Evolutionary conservation across 2,329 filamentous ascomycete genomes (phyloP), one percentile per base, ranked within the genome.

Genomic region (Metarhizium humberi): DNA sequence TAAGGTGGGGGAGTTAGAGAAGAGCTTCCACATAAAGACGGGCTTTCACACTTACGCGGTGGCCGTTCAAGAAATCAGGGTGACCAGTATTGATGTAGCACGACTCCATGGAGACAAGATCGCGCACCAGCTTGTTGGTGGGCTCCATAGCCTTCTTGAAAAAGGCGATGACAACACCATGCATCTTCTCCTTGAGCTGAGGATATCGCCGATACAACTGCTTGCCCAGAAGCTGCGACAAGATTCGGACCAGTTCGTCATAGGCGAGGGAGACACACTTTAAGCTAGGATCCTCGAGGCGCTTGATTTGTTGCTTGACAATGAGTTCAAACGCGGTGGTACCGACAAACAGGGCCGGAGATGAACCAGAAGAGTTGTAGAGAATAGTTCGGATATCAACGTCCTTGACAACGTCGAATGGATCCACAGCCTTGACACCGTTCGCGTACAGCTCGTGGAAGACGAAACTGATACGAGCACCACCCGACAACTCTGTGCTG

Each of bases 121-220:
- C 94, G 66, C 77, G 85, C 56, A 99, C 94, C 50, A 99, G 81
- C 79, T 97, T 97, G 77, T 96, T 97, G 42, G 94, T 96, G 6
- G 94, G 94, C 54, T 96, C 91, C 89, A 97, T 96, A 54, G 90
- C 86, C 76, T 95, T 96, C 76, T 97, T 97, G 80, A 96, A 97
- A 74, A 99, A 99, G 10, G 77, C 67, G 63, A 99, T 94, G 52
- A 97, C 92, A 14, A 96, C 92, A 13, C 79, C 78, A 71, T 99
- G 92, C 73, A 99, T 89, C 76, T 95, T 96, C 78, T 99, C 94
- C 79, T 97, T 97, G 54, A 99, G 78, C 60, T 78, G 76, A n/a
- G 94, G 94, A 68, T 99, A 99, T 58, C 94, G 83, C 59, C 92
- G 85, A 80, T 95, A 99, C 51, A 96, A 78, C 63, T 87, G 81